These are phyloP conservation scores for Fusarium ambrosium DNA, from an alignment of 2,329 filamentous ascomycete species.

Conservation along the genomic window DNA sequence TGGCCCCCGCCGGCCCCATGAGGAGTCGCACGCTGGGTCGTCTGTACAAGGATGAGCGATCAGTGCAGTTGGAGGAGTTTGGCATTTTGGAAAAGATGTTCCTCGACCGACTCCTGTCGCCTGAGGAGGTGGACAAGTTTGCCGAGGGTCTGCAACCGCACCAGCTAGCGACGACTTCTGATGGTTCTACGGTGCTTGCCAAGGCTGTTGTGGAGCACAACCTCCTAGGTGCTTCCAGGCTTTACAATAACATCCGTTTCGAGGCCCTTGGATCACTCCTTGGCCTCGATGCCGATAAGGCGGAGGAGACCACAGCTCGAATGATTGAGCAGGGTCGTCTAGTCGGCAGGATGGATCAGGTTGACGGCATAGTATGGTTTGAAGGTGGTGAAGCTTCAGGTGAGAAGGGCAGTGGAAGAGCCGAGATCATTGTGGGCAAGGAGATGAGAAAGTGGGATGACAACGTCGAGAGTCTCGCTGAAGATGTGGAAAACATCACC, in stretches of 20 bases:
- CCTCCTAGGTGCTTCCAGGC: constrained; percentile 83
- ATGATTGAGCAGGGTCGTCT: constrained; percentile 97
- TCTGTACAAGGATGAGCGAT: constrained; percentile 93
- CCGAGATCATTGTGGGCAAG: constrained; percentile 73
- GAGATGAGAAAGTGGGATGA: constrained; percentile 89
- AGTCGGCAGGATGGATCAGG: constrained; percentile 92
- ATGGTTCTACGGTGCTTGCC: constrained; percentile 92
- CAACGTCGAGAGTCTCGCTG: constrained; percentile 86
- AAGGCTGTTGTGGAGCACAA: constrained; percentile 98
- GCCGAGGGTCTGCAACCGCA: constrained; percentile 84
- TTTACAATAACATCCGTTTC: constrained; percentile 84
- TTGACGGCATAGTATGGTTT: constrained; percentile 89
- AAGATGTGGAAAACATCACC: constrained; percentile 90
- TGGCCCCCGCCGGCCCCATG: constrained; percentile 90
- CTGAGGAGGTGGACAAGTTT: constrained; percentile 88
- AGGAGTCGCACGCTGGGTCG: constrained; percentile 84
- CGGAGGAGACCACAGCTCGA: constrained; percentile 89
- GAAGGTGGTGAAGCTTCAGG: constrained; percentile 79
- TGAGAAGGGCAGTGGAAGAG: constrained; percentile 75
- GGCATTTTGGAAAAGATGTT: constrained; percentile 98
- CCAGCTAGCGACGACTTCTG: constrained; percentile 89
- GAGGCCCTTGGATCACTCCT: constrained; percentile 82
- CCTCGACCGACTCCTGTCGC: constrained; percentile 84
- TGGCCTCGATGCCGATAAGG: constrained; percentile 82
- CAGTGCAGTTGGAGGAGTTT: constrained; percentile 81